phyloP scores from a whole-genome alignment of 345 rosid genomes.

The Sapria himalayana region DNA sequence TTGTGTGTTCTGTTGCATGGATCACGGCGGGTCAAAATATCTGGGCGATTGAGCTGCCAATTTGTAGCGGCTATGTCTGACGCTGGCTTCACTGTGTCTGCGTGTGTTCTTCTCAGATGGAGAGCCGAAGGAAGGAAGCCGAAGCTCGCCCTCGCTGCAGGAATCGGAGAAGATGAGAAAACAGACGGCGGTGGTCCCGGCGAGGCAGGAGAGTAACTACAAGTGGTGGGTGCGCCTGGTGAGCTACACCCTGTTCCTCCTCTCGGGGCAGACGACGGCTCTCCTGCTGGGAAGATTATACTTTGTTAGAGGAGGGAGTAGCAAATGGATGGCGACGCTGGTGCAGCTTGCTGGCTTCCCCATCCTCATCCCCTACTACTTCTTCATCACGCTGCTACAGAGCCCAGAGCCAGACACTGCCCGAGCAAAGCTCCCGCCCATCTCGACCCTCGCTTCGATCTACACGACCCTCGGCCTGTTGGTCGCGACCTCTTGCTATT shows the following conservation, averaged over 20 bases:
- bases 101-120: no score
- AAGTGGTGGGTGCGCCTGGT: slow-evolving; percentile 21
- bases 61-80: no score
- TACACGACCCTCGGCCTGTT: slow-evolving; percentile 20
- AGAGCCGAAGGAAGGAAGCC: no score
- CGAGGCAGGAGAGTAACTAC: no score
- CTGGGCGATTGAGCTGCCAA: no score
- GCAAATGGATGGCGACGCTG: slow-evolving; percentile 30
- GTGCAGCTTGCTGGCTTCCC: slow-evolving; percentile 30
- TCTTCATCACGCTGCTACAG: slow-evolving; percentile 10
- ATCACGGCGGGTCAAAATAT: no score
- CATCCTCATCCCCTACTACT: slow-evolving; percentile 23
- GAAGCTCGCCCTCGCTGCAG: no score
- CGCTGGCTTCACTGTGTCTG: no score
- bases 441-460: slow-evolving; percentile 9
- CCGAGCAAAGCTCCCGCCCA: slow-evolving; percentile 6
- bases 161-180: no score
- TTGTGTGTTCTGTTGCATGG: no score
- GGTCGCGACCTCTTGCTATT: slow-evolving; percentile 11
- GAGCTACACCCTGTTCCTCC: slow-evolving; percentile 14
- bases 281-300: slow-evolving; percentile 25
- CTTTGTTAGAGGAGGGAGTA: slow-evolving; percentile 25
- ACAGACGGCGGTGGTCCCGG: no score
- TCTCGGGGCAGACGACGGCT: slow-evolving; percentile 21
- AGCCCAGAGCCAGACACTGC: slow-evolving; percentile 5